Conservation (phyloP, 345 rosid species). For the Boechera retrofracta region DNA sequence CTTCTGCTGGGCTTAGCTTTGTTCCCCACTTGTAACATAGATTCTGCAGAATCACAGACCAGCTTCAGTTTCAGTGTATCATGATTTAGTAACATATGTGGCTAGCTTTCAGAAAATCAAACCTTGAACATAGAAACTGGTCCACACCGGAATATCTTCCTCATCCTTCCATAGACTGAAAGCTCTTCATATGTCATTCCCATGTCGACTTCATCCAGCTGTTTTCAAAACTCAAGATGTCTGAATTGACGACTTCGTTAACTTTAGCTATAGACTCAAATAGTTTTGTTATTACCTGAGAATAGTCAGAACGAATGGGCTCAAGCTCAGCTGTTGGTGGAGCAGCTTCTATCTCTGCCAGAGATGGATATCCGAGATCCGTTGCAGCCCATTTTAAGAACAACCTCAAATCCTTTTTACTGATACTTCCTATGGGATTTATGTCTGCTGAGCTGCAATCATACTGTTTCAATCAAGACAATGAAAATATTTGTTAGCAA, state of each 20-base stretch:
- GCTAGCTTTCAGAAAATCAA: neutral
- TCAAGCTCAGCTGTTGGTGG: conserved; percentile 98
- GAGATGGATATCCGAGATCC: conserved; percentile 83
- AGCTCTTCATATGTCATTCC: conserved; percentile 97
- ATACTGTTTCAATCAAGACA: conserved; percentile 62
- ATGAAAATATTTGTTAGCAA: neutral
- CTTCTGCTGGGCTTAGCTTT: conserved; percentile 73
- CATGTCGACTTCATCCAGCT: conserved; percentile 92
- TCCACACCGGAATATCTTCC: conserved; percentile 85
- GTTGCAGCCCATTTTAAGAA: conserved; percentile 92
- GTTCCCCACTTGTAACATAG: conserved; percentile 95
- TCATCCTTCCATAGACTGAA: conserved; percentile 79
- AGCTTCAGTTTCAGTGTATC: conserved; percentile 31
- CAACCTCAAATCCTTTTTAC: conserved; percentile 81
- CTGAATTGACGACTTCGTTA: neutral
- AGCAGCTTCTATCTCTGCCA: conserved; percentile 91
- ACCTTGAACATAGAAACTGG: conserved; percentile 99
- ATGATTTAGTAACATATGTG: neutral
- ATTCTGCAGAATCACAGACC: conserved; percentile 57
- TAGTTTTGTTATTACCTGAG: conserved; percentile 60
- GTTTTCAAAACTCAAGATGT: conserved; percentile 41
- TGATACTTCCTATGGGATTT: conserved; percentile 95
- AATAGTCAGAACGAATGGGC: conserved; percentile 91
- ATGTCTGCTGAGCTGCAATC: conserved; percentile 97
- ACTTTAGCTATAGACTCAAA: neutral